Evolutionary conservation across 2,329 filamentous ascomycete genomes (phyloP), one percentile per base, ranked within the genome.

Genomic region (Exophiala calicioides): DNA sequence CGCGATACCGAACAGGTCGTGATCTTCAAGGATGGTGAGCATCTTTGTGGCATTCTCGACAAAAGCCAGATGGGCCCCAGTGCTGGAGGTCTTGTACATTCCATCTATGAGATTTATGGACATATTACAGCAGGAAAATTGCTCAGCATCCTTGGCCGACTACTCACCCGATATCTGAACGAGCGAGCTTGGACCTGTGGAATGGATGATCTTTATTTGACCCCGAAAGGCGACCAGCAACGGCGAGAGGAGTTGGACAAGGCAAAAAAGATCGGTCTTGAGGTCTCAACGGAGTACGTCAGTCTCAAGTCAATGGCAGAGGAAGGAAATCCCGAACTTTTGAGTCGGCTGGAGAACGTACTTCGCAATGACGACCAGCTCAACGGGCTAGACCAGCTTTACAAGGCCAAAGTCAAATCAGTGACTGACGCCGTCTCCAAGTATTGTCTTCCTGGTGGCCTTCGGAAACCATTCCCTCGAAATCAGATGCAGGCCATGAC

Each of bases 401-500:
- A 88, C 68, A 97, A 94, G 63, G 76, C 79, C 19, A 77, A 77
- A 38, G 85, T 82, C 39, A 75, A 76, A 9, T 69, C 78, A 3
- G 79, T 98, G 19, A 96, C 91, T 3, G 84, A 86, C 12, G 79
- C 76, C 1, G 84, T 97, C 33, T 95, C 90, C 7, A 76, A 76
- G 35, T 79, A 80, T 2, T 95, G 90, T 68, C 77, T 98, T 57
- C 93, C 93, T 0, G 70, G 74, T 15, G 89, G 88, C 31, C 79
- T 98, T 20, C 83, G 88, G 61, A 98, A 97, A 70, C 81, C 86
- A 5, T 98, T 98, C 68, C 93, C 93, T 1, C 86, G 85, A 63
- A 98, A 98, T 63, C 91, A 97, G 70, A 98, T 98, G 91, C 93
- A 98, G 75, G 83, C 88, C 56, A 98, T 98, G 93, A 98, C 93